Evolutionary conservation across 169 alveolate genomes (phyloP), one percentile per base, ranked within the genome.

Genomic region (Cryptosporidium tyzzeri): DNA sequence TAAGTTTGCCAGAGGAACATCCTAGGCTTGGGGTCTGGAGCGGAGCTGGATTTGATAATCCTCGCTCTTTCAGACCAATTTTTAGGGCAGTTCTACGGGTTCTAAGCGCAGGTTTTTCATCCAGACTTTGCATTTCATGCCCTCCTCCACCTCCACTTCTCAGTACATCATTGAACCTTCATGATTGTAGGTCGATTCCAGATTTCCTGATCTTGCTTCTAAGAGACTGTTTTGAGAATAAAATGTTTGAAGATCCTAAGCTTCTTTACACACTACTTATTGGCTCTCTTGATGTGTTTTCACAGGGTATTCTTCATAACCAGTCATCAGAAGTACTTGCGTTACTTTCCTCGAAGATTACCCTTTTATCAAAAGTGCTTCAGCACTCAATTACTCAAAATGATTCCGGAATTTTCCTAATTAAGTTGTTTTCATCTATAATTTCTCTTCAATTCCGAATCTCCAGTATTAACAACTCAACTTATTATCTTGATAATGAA

Each of bases 141-240:
- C 89, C 89, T 23, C 89, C 89, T 48, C 74, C 89, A 26, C 73
- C 73, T 48, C 80, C 75, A n/a, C 68, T 80, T 31, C 62, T 80
- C 18, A 80, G 70, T 29, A 12, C 67, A 21, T 41, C 75, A 16
- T 23, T 80, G 1, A 62, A 80, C 33, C 29, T 80, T n/a, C 65
- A 80, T 26, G 89, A 67, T 1, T 69, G 51, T 18, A 80, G 53
- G 6, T 48, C 68, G 29, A 23, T 80, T 39, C 61, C 75, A n/a
- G 67, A 80, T 62, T 59, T 80, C 44, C n/a, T 80, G 14, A 80
- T 67, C 14, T 33, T 45, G 21, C 35, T 80, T 37, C 68, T 80
- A 14, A 80, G 45, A n/a, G 89, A 80, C 48, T 80, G 69, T 23
- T 80, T 70, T 12, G 89, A 80, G 5, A 80, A 80, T 48, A 44